Conservation (phyloP, 2,329 filamentous ascomycete genomes). For the Bipolaris oryzae region DNA sequence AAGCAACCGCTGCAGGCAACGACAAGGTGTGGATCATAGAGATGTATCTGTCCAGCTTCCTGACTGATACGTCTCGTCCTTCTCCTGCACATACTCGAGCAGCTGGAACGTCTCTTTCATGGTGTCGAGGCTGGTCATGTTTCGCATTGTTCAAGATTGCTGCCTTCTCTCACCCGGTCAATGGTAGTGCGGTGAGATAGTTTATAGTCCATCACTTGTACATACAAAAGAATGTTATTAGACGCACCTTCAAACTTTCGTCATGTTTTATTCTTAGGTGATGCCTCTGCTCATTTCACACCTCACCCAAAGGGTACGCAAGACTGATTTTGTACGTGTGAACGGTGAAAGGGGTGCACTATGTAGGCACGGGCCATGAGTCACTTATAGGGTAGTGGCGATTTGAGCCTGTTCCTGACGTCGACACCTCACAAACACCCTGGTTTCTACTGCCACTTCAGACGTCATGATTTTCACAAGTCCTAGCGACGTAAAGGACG, state of each 20-base stretch:
- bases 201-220: not conserved
- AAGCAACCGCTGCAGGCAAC: constrained; percentile 32
- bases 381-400: not conserved
- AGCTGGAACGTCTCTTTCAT: not conserved
- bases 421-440: not conserved
- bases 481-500: too few relatives aligned
- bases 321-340: not conserved
- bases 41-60: not conserved
- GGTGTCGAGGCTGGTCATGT: not conserved
- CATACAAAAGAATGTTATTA: not conserved
- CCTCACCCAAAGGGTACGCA: not conserved
- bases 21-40: constrained; percentile 6
- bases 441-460: not conserved
- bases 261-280: not conserved
- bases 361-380: constrained; percentile 1
- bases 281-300: too few relatives aligned
- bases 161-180: not conserved
- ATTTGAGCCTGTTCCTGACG: not conserved
- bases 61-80: not conserved
- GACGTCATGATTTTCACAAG: not conserved
- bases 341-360: not conserved
- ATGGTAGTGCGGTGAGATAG: not conserved
- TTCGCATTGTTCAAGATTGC: not conserved
- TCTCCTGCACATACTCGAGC: not conserved
- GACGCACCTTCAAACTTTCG: not conserved